Conservation (phyloP, 164 flowering plant genomes). For the Kingdonia uniflora region DNA sequence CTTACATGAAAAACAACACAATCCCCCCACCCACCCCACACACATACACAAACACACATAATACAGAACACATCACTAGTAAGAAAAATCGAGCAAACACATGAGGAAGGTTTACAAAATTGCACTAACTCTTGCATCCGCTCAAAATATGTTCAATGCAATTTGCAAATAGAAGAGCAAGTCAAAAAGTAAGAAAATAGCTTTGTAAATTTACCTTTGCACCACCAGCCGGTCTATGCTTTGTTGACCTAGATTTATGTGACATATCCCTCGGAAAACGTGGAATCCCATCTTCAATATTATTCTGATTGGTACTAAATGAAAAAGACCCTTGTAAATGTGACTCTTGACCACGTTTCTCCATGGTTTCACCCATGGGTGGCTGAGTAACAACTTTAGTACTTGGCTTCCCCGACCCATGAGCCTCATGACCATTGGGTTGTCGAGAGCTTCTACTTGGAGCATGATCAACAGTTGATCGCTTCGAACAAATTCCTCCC, state of each 20-base stretch:
- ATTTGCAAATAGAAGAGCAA: too few relatives aligned
- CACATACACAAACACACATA: too few relatives aligned
- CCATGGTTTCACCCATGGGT: conserved; percentile 19
- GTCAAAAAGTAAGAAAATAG: too few relatives aligned
- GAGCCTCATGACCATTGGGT: conserved; percentile 34
- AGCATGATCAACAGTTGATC: conserved; percentile 45
- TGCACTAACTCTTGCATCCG: too few relatives aligned
- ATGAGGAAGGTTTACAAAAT: too few relatives aligned
- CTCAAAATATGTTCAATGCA: too few relatives aligned
- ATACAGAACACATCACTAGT: too few relatives aligned
- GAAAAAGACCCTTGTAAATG: conserved; percentile 41
- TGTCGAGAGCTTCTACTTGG: conserved; percentile 35
- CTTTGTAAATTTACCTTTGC: conserved; percentile 38
- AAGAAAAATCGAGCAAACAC: too few relatives aligned
- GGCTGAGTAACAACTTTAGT: conserved; percentile 18
- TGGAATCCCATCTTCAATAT: conserved; percentile 60
- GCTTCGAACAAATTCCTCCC: conserved; percentile 88
- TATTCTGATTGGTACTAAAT: conserved; percentile 21
- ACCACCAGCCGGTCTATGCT: conserved; percentile 49
- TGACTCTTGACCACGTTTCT: conserved; percentile 38
- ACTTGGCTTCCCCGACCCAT: conserved; percentile 22
- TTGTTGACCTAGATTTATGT: conserved; percentile 38
- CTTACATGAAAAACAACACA: too few relatives aligned
- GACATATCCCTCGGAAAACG: conserved; percentile 50
- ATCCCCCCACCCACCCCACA: too few relatives aligned